Conservation (phyloP, 2,329 filamentous ascomycete genomes). For the Fusarium phyllophilum region DNA sequence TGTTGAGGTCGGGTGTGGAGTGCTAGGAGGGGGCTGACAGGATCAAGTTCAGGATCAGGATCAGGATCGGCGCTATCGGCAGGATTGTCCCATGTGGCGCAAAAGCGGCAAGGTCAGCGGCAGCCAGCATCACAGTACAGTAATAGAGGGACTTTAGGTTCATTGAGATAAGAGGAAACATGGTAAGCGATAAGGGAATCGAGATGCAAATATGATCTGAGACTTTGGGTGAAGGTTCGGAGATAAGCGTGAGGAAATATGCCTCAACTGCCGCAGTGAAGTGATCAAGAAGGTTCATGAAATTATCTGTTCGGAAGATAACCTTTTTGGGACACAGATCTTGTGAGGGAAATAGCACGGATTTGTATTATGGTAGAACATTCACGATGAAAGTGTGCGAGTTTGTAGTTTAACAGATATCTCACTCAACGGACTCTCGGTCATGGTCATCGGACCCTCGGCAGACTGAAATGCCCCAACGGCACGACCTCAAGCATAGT, state of each 20-base stretch:
- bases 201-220: background rate
- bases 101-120: background rate
- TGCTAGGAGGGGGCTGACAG: background rate
- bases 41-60: constrained; percentile 4
- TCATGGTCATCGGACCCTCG: background rate
- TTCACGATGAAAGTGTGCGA: background rate
- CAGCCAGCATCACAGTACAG: background rate
- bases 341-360: background rate
- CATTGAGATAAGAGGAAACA: background rate
- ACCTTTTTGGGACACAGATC: background rate
- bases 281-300: background rate
- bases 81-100: background rate
- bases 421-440: background rate
- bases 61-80: background rate
- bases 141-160: background rate
- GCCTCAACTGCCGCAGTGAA: background rate
- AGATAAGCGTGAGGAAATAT: background rate
- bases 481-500: background rate
- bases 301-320: background rate
- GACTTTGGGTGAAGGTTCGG: background rate
- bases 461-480: background rate
- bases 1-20: background rate
- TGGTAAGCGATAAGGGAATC: background rate
- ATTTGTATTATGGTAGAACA: background rate
- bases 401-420: background rate